Conservation (phyloP, 306 rosid genomes). For the Cucurbita argyrosperma region DNA sequence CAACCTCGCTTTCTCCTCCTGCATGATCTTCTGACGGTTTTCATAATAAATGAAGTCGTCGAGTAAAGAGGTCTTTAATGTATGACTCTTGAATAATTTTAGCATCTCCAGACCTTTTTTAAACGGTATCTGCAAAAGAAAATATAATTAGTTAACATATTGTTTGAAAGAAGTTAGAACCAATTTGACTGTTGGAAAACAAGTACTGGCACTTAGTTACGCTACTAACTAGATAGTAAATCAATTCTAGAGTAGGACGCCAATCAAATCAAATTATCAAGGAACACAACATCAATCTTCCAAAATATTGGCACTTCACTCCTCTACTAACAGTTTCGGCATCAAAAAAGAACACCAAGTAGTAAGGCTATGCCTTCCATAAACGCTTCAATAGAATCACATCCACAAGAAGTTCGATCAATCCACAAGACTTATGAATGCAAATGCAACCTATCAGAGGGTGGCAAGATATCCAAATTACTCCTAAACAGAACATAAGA, state of each 20-base stretch:
- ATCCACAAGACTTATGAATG: not conserved
- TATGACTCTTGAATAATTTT: constrained; percentile 57
- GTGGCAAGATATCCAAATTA: not conserved
- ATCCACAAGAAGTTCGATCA: not conserved
- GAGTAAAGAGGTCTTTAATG: constrained; percentile 71
- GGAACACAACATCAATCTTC: not conserved
- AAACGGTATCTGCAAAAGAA: constrained; percentile 46
- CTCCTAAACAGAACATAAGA: not conserved
- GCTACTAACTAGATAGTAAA: no score
- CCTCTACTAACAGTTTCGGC: not conserved
- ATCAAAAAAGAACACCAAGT: not conserved
- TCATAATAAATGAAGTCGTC: constrained; percentile 84
- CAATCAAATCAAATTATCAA: not conserved
- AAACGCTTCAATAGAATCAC: not conserved
- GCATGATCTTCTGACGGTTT: constrained; percentile 81
- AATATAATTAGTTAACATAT: constrained; percentile 4
- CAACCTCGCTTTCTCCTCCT: constrained; percentile 68
- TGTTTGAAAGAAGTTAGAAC: not conserved
- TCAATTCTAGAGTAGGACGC: not conserved
- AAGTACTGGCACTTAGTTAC: no score
- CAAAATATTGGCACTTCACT: not conserved
- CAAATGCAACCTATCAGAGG: not conserved
- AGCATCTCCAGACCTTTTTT: constrained; percentile 75
- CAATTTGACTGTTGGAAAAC: not conserved
- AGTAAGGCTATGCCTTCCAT: not conserved